Evolutionary conservation across 148 eudicot species (phyloP).

Genomic region (Tetragonia tetragonoides): DNA sequence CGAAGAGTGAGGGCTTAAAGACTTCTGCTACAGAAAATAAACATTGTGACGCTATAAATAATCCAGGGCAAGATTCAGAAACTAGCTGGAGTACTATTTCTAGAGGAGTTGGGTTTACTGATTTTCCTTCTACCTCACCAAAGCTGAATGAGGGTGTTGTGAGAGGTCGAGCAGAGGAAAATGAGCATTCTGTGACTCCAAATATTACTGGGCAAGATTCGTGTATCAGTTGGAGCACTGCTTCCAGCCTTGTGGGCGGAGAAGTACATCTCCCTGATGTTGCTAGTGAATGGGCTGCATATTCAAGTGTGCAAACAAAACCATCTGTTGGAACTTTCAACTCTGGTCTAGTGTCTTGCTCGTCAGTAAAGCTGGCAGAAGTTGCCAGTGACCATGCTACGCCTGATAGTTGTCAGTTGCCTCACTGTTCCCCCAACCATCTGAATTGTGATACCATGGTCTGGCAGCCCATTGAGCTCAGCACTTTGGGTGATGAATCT

Average conservation of each 20-base stretch:
- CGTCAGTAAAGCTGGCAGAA: conserved; percentile 36
- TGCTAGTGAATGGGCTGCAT: conserved; percentile 57
- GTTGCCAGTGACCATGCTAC: conserved; percentile 26
- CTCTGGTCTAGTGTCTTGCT: conserved; percentile 38
- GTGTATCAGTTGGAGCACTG: conserved; percentile 61
- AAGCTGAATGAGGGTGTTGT: conserved; percentile 32
- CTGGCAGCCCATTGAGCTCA: conserved; percentile 85
- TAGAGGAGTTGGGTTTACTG: conserved; percentile 25
- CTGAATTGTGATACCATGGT: conserved; percentile 38
- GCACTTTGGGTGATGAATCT: conserved; percentile 81
- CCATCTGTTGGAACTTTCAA: conserved; percentile 43
- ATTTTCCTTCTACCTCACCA: conserved; percentile 39
- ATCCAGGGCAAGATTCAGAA: conserved; percentile 38
- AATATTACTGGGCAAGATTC: conserved; percentile 42
- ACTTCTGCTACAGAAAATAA: conserved; percentile 34
- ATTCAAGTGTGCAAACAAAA: conserved; percentile 44
- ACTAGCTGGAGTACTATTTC: conserved; percentile 33
- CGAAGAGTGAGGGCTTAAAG: conserved; percentile 23
- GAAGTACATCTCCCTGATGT: conserved; percentile 43
- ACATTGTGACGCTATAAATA: conserved; percentile 26
- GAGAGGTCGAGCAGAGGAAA: conserved; percentile 34
- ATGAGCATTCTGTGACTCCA: conserved; percentile 24
- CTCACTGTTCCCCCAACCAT: conserved; percentile 40
- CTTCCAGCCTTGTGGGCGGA: conserved; percentile 48
- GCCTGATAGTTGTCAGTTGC: conserved; percentile 34